Conservation (phyloP, 352 stramenopile species). For the Globisporangium acanthophoron region DNA sequence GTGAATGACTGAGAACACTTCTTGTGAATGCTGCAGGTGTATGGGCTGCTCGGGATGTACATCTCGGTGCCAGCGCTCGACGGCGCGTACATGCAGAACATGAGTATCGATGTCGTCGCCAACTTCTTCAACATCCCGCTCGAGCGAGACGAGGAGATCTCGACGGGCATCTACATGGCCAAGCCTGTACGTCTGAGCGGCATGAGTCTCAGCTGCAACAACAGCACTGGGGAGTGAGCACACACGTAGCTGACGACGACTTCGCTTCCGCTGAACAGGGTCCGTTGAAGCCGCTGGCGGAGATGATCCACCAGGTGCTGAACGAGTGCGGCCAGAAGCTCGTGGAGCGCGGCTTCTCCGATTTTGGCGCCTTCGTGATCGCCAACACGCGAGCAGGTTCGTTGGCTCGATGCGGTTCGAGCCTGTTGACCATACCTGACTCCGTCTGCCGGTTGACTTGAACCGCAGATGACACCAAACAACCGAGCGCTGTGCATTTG, state of each 20-base stretch:
- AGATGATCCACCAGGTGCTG: constrained; percentile 55
- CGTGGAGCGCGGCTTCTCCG: constrained; percentile 34
- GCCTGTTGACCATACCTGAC: too few species aligned
- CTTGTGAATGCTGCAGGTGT: constrained; percentile 31
- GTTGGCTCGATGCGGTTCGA: neutral
- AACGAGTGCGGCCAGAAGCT: constrained; percentile 59
- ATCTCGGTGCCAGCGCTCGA: constrained; percentile 69
- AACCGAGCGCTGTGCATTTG: constrained; percentile 42
- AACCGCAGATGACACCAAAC: constrained; percentile 11
- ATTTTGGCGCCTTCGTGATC: constrained; percentile 78
- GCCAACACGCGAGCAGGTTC: constrained; percentile 31
- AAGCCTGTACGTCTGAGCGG: constrained; percentile 41
- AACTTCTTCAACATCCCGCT: constrained; percentile 71
- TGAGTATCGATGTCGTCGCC: constrained; percentile 63
- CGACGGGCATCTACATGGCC: constrained; percentile 72
- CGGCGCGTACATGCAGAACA: constrained; percentile 43
- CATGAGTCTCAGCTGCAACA: neutral
- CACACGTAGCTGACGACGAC: neutral
- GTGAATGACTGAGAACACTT: neutral
- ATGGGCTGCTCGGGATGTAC: constrained; percentile 83
- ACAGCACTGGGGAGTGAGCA: neutral
- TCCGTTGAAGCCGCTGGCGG: constrained; percentile 55
- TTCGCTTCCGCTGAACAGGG: constrained; percentile 22
- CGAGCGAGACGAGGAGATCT: constrained; percentile 68
- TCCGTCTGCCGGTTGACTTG: neutral